Base-by-base conservation (phyloP, 371 early-diverging fungal genomes). In the Coemansia sp. region DNA sequence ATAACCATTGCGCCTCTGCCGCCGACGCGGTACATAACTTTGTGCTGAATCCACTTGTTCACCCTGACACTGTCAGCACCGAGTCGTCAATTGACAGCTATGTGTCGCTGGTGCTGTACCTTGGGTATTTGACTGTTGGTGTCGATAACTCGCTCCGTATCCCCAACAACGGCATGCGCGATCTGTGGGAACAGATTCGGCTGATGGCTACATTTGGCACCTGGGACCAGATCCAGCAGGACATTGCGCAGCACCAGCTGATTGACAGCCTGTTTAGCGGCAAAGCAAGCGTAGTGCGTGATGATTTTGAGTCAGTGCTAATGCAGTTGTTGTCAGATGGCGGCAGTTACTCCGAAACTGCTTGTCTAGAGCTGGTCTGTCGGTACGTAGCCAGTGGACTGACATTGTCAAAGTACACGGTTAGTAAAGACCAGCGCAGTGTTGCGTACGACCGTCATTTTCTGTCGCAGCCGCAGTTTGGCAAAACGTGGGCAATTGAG, bases 121-220 rank as follows among this genome's bases (percentile, higher is more conserved):
- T 43, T 1, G 47, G 57, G 2, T 42, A 35, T 31, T 11, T 57
- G 5, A 34, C 38, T 20, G 20, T 48, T 1, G 4, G 48, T 13
- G 38, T 10, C 2, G 13, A 38, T 13, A 36, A 48, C 26, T 9
- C 16, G 31, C 36, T 57, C 0, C 3, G 11, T 1, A 47, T 57
- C 14, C 58, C 58, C 1, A 57, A 57, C 35, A 32, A 8, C 10
- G 0, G 38, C 8, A 7, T 10, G n/a, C 45, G 58, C 38, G 14
- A 32, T 10, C 3, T 47, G 47, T 57, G 58, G 58, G 48, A 57
- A 13, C 0, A 16, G 34, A 4, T 57, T 4, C 47, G 58, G 16
- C 38, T 57, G 30, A 4, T 8, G 4, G 13, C 58, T 5, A 26
- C 48, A 3, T 48, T 47, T 30, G 48, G 48, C 13, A 26, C 35